Base-by-base conservation (phyloP, 2,329 filamentous ascomycete genomes). In the Hypocreales sp. region DNA sequence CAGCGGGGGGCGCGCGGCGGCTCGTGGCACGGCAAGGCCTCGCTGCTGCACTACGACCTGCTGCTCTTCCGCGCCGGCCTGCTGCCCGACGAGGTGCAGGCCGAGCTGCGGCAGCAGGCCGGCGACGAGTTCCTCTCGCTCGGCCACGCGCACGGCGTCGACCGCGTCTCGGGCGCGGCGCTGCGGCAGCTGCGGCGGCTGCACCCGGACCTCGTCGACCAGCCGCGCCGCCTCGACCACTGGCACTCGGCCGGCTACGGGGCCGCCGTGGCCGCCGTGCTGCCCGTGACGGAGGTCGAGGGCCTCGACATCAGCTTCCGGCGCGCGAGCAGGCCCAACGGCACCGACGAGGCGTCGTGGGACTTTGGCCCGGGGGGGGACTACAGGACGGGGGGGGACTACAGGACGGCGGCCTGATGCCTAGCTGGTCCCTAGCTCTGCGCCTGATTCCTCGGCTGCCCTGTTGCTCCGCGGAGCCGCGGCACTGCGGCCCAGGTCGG, bases 11-110 rank as follows among this genome's bases (percentile, higher is more conserved):
- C 61, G 7, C 47, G 53, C 9, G 76, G 76, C 12, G 76, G 76
- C 1, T 77, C 71, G 1, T 79, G 74, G 58, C 58, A 72, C 31
- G 73, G 73, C 25, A 69, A 64, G 28, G 68, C 64, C 0, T 75
- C 70, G 2, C 55, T 80, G 12, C 59, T 72, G 40, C 74, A 80
- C 39, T 80, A 80, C 42, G 72, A 81, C 35, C 58, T 79, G 2
- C 61, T 76, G 3, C 59, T 80, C 14, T 64, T 79, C 40, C 59
- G 64, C 12, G 57, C 70, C 0, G 74, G 74, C 1, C 47, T 67
- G 21, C 68, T 78, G 33, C 53, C 67, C 0, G 51, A 56, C 0
- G 46, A 55, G 0, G 57, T 76, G 2, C 65, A 75, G 47, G 48
- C 58, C 8, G 38, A 56, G 27, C 47, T 79, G 13, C 58, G 63